Conservation (phyloP, 106 monocot species). For the Acorus calamus region DNA sequence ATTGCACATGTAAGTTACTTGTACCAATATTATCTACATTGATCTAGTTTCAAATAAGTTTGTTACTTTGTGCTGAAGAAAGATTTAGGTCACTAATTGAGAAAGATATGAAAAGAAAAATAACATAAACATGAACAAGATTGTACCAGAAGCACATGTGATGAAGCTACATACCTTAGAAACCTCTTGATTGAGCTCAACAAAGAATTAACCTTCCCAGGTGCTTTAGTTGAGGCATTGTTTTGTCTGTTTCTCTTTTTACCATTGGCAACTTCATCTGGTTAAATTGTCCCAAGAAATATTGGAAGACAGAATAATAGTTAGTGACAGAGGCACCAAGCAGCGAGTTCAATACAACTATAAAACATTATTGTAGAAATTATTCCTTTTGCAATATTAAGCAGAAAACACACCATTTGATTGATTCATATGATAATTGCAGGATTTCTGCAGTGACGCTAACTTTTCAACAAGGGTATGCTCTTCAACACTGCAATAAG, state of each 20-base stretch:
- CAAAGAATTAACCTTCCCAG: constrained; percentile 8
- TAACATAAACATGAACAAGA: background rate
- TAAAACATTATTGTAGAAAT: constrained; percentile 2
- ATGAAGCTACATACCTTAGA: constrained; percentile 48
- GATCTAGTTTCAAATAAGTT: background rate
- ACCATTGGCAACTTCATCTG: constrained; percentile 8
- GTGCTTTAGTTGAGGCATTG: constrained; percentile 2
- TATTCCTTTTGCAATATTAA: too few species aligned
- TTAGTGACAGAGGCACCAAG: background rate
- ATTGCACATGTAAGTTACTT: background rate
- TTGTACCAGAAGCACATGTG: background rate
- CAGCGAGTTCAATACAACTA: background rate
- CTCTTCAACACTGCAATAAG: constrained; percentile 40
- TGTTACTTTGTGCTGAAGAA: too few species aligned
- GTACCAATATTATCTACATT: background rate
- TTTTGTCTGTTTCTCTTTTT: constrained; percentile 13
- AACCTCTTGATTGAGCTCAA: constrained; percentile 50
- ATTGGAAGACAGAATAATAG: constrained; percentile 2
- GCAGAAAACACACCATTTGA: constrained; percentile 9
- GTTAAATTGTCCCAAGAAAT: constrained; percentile 2
- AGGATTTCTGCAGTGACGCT: constrained; percentile 30
- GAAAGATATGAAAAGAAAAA: background rate
- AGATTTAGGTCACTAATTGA: too few species aligned
- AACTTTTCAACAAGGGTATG: constrained; percentile 47
- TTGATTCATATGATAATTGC: constrained; percentile 8